Evolutionary conservation across 371 early-diverging fungal species (phyloP).

Genomic region (Actinomucor elegans): DNA sequence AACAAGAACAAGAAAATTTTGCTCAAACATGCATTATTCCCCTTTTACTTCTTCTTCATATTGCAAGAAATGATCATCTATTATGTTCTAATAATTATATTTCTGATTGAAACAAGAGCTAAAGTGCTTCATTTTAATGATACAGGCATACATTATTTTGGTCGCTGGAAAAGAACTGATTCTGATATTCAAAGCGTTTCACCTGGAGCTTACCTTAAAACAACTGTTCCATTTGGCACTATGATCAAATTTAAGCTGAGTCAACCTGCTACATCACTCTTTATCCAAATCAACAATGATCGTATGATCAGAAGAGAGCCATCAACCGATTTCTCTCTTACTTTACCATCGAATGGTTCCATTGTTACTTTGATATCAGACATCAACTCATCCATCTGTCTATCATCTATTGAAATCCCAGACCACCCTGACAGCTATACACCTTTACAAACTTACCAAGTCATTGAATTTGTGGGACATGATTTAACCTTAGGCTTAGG

Average conservation of each 20-base stretch:
- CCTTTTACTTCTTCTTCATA: not conserved
- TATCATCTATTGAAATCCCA: not conserved
- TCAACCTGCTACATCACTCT: conserved; percentile 19
- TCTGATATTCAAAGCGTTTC: conserved; percentile 29
- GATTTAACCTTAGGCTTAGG: conserved; percentile 27
- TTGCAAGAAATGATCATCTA: not conserved
- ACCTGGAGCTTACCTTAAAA: conserved; percentile 37
- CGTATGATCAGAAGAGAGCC: conserved; percentile 3
- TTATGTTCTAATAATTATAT: not conserved
- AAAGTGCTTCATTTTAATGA: conserved; percentile 8
- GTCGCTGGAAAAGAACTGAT: conserved; percentile 30
- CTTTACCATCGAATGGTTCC: too few species aligned
- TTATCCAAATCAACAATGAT: conserved; percentile 25
- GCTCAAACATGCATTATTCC: too few species aligned
- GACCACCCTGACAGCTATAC: not conserved
- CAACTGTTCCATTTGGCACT: conserved; percentile 9
- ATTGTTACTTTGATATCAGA: conserved; percentile 8
- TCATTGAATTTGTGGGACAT: conserved; percentile 36
- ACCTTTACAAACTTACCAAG: not conserved
- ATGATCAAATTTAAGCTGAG: conserved; percentile 20
- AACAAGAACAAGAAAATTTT: too few species aligned
- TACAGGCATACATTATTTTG: conserved; percentile 29
- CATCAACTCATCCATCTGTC: not conserved
- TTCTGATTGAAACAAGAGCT: not conserved
- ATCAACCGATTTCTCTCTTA: conserved; percentile 17